These are phyloP conservation scores for Akanthomyces dipterigenus DNA, from an alignment of 2,329 filamentous ascomycete species.

Conservation along the genomic window DNA sequence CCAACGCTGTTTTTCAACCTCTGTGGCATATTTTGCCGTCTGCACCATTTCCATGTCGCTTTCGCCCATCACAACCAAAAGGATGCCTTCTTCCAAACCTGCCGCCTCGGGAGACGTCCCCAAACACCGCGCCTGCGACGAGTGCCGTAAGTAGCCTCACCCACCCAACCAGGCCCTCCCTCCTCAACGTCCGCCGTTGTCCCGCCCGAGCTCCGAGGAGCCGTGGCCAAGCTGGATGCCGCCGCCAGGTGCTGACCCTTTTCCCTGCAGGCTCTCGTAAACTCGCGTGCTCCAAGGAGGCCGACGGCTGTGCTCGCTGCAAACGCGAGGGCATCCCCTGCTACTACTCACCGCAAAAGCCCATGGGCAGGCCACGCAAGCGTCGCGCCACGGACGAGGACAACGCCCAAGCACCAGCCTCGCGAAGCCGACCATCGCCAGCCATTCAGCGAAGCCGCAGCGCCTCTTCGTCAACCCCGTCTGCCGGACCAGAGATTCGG, in stretches of 20 bases:
- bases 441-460: background rate
- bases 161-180: background rate
- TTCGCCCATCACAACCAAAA: background rate
- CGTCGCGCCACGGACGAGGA: constrained; percentile 32
- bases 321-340: constrained; percentile 49
- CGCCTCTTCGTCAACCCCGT: background rate
- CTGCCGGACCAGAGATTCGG: background rate
- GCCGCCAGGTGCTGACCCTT: background rate
- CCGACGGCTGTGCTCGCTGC: constrained; percentile 53
- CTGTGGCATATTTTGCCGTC: background rate
- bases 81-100: background rate
- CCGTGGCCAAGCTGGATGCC: background rate
- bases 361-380: constrained; percentile 59
- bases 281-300: constrained; percentile 58
- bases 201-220: background rate
- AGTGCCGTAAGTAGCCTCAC: constrained; percentile 50
- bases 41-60: background rate
- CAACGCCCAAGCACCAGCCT: background rate
- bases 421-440: background rate
- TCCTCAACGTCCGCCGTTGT: background rate
- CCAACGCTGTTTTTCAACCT: background rate
- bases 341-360: constrained; percentile 58
- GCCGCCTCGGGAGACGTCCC: constrained; percentile 19
- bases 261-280: constrained; percentile 48
- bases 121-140: constrained; percentile 59